These are phyloP conservation scores for Podospora sp. DNA, from an alignment of 495 filamentous ascomycete genomes.

Conservation along the genomic window DNA sequence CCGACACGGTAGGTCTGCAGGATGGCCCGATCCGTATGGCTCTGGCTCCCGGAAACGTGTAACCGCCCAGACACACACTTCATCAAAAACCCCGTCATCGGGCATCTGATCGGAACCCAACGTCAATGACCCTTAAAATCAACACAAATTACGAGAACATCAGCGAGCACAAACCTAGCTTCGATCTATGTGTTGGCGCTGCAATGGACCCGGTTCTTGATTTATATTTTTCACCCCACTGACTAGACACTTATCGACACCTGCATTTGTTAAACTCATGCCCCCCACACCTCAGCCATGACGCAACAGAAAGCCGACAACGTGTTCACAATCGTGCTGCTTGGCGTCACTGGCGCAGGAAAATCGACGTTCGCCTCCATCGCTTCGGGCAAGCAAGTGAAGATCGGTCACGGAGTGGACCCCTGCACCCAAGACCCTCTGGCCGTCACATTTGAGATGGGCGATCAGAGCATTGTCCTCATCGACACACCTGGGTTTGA, in stretches of 20 bases:
- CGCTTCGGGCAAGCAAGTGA: slow-evolving; percentile 9
- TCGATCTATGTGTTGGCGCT: no score
- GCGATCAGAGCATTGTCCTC: slow-evolving; percentile 22
- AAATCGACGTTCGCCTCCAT: slow-evolving; percentile 14
- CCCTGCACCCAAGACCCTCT: slow-evolving; percentile 11
- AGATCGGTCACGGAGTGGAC: slow-evolving; percentile 4
- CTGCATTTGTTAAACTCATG: background rate
- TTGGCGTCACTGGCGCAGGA: slow-evolving; percentile 17
- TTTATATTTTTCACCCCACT: no score
- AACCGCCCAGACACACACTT: no score
- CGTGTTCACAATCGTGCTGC: background rate
- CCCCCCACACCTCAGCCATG: background rate
- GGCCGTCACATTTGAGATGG: slow-evolving; percentile 7
- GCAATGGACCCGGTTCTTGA: no score
- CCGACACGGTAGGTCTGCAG: no score
- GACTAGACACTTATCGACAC: background rate
- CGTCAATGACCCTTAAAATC: no score
- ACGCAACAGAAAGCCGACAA: background rate
- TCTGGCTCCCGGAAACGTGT: no score
- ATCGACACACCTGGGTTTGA: slow-evolving; percentile 54
- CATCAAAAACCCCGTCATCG: no score
- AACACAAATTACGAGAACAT: no score
- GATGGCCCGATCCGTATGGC: no score
- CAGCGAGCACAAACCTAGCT: no score
- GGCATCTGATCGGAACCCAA: no score